phyloP scores from a whole-genome alignment of 305 asterid genomes.

The Fraxinus greggii region DNA sequence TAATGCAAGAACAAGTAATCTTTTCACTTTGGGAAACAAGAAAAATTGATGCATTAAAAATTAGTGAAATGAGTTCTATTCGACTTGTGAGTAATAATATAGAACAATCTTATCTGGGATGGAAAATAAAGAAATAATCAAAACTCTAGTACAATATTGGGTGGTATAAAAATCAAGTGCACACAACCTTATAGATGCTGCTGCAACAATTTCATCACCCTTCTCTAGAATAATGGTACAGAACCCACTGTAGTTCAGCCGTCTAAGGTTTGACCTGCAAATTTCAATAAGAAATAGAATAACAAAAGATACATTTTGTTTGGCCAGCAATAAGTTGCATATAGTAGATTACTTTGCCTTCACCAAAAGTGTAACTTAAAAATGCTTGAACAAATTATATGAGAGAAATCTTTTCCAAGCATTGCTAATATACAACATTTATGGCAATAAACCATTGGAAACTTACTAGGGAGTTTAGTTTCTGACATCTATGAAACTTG shows the following conservation, averaged over 20 bases:
- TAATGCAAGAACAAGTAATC: constrained; percentile 9
- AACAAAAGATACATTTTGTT: constrained; percentile 15
- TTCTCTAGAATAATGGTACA: constrained; percentile 76
- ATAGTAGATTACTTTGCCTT: not conserved
- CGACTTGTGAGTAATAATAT: not conserved
- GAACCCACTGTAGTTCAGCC: constrained; percentile 79
- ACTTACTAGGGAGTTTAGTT: not conserved
- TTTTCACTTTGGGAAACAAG: constrained; percentile 7
- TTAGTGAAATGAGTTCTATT: not conserved
- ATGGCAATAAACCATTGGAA: not conserved
- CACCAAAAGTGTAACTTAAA: not conserved
- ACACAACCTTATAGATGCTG: constrained; percentile 82
- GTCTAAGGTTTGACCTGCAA: constrained; percentile 78
- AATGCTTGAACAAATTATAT: not conserved
- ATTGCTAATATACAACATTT: not conserved
- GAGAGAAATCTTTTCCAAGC: not conserved
- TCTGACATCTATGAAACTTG: not conserved
- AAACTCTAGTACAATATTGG: not conserved
- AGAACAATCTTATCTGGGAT: not conserved
- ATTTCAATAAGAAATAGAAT: constrained; percentile 1
- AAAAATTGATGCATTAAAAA: not conserved
- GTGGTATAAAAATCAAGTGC: constrained; percentile 14
- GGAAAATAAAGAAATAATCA: constrained; percentile 1
- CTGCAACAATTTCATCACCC: constrained; percentile 72
- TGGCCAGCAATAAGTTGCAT: constrained; percentile 2